Evolutionary conservation across 768 basidiomycete species (phyloP).

Genomic region (Lentinula edodes): DNA sequence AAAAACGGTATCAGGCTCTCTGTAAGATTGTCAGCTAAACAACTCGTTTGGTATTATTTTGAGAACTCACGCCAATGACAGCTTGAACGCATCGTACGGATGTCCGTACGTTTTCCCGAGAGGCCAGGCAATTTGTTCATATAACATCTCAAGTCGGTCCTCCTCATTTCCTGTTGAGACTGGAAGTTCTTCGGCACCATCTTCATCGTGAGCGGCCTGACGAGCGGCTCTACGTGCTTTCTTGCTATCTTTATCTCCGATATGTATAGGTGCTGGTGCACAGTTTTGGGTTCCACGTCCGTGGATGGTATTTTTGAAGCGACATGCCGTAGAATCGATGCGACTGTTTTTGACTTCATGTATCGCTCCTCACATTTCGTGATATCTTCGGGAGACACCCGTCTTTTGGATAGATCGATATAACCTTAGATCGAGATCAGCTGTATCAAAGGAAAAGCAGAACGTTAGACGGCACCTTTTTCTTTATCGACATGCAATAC

Average conservation of each 20-base stretch:
- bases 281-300: conserved; percentile 27
- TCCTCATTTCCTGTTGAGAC: conserved; percentile 47
- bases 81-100: conserved; percentile 96
- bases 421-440: conserved; percentile 54
- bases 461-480: conserved; percentile 60
- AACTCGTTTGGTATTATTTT: background rate
- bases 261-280: conserved; percentile 17
- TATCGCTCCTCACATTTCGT: conserved; percentile 98
- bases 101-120: conserved; percentile 90
- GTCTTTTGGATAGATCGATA: conserved; percentile 97
- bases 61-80: conserved; percentile 77
- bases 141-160: conserved; percentile 76
- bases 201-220: conserved; percentile 41
- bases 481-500: conserved; percentile 98
- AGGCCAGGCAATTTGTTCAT: conserved; percentile 92
- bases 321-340: conserved; percentile 89
- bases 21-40: conserved; percentile 8
- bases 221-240: conserved; percentile 36
- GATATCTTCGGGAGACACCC: conserved; percentile 97
- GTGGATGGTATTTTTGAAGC: conserved; percentile 70
- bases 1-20: conserved; percentile 70
- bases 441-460: background rate
- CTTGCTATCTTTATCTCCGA: conserved; percentile 44
- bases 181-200: conserved; percentile 32
- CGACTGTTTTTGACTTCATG: conserved; percentile 96